Percentiles rank a stretch among this genome's conserved stretches.
Evolutionary conservation across 805 yeast genomes (phyloP).

Genomic region (Pichia insulana): DNA sequence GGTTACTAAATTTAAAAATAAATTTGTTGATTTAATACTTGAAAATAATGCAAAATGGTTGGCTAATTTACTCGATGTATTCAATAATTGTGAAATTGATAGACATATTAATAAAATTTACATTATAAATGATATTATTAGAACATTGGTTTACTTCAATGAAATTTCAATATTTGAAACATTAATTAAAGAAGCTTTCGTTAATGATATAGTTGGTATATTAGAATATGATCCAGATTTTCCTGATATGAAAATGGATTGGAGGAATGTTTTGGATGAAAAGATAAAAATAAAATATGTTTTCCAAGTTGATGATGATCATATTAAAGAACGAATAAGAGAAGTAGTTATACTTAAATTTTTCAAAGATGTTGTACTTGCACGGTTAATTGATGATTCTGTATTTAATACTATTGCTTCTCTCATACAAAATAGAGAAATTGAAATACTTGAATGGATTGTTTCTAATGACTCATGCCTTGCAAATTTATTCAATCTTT

Average conservation of each 20-base stretch:
- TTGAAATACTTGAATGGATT: constrained; percentile 52
- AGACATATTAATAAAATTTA: constrained; percentile 51
- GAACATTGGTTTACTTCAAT: constrained; percentile 61
- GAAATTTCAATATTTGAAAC: constrained; percentile 54
- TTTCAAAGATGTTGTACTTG: constrained; percentile 78
- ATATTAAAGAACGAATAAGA: constrained; percentile 48
- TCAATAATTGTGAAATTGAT: constrained; percentile 46
- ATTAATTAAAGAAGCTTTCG: constrained; percentile 43
- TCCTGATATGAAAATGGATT: constrained; percentile 72
- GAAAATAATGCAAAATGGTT: constrained; percentile 37
- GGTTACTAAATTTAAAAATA: constrained; percentile 31
- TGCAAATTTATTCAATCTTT: constrained; percentile 50
- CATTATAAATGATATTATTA: constrained; percentile 62
- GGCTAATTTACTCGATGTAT: constrained; percentile 39
- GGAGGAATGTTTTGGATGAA: constrained; percentile 53
- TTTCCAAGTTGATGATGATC: constrained; percentile 47
- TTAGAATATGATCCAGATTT: constrained; percentile 86
- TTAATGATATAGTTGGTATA: constrained; percentile 63
- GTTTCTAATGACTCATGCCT: constrained; percentile 46
- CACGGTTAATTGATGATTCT: constrained; percentile 74
- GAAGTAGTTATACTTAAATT: constrained; percentile 73
- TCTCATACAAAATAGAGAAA: constrained; percentile 60
- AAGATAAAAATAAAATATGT: constrained; percentile 63
- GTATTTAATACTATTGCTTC: constrained; percentile 59
- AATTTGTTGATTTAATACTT: constrained; percentile 45